Evolutionary conservation across 208 protist species (phyloP), one percentile per base, ranked within the genome.

Genomic region (Leishmania tarentolae): DNA sequence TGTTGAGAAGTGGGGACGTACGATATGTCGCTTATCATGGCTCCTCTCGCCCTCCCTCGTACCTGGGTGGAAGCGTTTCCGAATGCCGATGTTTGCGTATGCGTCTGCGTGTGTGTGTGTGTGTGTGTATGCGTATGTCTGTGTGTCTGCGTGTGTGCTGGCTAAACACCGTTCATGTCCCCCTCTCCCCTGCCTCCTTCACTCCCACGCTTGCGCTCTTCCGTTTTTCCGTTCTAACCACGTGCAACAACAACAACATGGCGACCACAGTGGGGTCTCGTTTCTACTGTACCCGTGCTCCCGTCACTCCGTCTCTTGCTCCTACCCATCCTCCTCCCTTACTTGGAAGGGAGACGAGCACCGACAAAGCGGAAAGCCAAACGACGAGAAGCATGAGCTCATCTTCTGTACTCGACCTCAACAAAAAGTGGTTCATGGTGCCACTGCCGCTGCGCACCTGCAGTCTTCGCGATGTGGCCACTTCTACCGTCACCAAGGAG

Each of bases 381-480:
- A 37, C 57, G 15, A 78, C 11, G 47, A 15, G 65, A 13, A 53
- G 17, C 57, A 83, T 84, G 84, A 81, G 56, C 65, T 75, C 71
- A 50, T 83, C 76, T 6, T 82, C 91, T 28, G 83, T 95, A 15
- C 88, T 98, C 19, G 93, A 97, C 76, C 56, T 92, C n/a, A 82
- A 88, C 53, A 95, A 94, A 83, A 91, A 89, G 73, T 98, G 95
- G 93, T 95, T 90, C 68, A 81, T 91, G 68, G 90, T 95, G 50
- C 78, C 83, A 17, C 89, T 98, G 44, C 95, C 95, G 3, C 83
- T 94, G 68, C 86, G 89, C n/a, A 76, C 81, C 35, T 96, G 93
- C 83, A 98, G 93, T 80, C 87, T 98, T 17, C 95, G 96, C 82
- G 95, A 98, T 71, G 92, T 98, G 28, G 95, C 95, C 46, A 97